These are phyloP conservation scores for Solanum sejunctum DNA, from an alignment of 257 asterid species.

Conservation along the genomic window DNA sequence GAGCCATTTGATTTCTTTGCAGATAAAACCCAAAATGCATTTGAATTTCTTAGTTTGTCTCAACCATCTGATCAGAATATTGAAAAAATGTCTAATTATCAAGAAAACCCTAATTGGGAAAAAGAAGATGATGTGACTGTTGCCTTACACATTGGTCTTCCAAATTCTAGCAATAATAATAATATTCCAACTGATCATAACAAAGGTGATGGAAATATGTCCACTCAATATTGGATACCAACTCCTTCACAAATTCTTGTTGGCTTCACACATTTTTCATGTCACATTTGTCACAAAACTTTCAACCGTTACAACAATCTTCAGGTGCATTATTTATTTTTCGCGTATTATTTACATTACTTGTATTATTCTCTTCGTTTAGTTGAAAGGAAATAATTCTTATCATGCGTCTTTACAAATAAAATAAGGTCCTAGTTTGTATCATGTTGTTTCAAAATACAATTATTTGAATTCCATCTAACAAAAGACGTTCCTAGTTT, in stretches of 20 bases:
- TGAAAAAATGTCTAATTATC: background rate
- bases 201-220: background rate
- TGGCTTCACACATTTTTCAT: slow-evolving; percentile 65
- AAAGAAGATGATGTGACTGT: slow-evolving; percentile 19
- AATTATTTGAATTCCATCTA: background rate
- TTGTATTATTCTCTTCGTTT: background rate
- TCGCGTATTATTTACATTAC: background rate
- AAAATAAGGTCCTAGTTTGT: background rate
- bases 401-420: background rate
- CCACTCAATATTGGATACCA: slow-evolving; percentile 51
- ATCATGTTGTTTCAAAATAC: too few relatives aligned
- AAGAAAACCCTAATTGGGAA: background rate
- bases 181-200: background rate
- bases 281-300: slow-evolving; percentile 59
- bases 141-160: slow-evolving; percentile 46
- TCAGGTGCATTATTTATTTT: slow-evolving; percentile 26
- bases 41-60: background rate
- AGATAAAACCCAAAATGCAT: slow-evolving; percentile 3
- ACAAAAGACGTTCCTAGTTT: background rate
- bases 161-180: slow-evolving; percentile 9
- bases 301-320: slow-evolving; percentile 80
- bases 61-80: background rate
- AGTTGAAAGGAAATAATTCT: background rate
- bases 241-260: slow-evolving; percentile 48
- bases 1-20: slow-evolving; percentile 49